Base-by-base conservation (phyloP, 1,139 yeast genomes). In the Geotrichum restrictum region DNA sequence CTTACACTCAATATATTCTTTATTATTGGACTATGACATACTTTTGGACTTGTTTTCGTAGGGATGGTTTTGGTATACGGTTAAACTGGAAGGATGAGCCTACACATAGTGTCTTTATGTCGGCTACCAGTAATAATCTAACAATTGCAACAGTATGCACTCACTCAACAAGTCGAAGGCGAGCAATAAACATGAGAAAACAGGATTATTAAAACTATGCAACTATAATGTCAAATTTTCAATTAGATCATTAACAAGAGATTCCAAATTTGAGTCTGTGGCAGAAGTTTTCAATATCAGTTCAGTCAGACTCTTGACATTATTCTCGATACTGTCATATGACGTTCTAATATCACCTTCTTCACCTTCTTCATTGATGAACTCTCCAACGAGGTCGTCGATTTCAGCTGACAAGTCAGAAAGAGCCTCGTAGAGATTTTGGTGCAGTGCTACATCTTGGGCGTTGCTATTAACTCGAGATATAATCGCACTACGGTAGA, bases 371-470 rank as follows among this genome's bases (percentile, higher is more conserved):
- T 29, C 34, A 21, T 29, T 19, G 8, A 46, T 8, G 37, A 37
- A 50, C 18, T 45, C 53, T 34, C 42, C 53, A 22, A 50, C 48
- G 6, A 42, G 14, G 29, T 50, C 46, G 21, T 50, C 53, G 21
- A 50, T 40, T 10, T 37, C 40, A 10, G 34, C 37, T 3, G 53
- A 13, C n/a, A 45, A 36, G 24, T 32, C 29, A 18, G 42, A 32
- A 7, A 50, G 36, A 27, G 49, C 36, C 14, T 32, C 31, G 21
- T 38, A 29, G 27, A 50, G 13, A 13, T 16, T 33, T 29, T 31
- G 39, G 37, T 50, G 53, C 3, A 50, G 29, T n/a, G 14, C 45
- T 2, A 50, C 49, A 13, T 50, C 49, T 31, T 18, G 27, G 4
- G 53, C 46, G 45, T 45, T 50, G 19, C 33, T 45, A 14, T 21